Evolutionary conservation across 2,329 filamentous ascomycete species (phyloP).

Genomic region (Cercospora berteroae): DNA sequence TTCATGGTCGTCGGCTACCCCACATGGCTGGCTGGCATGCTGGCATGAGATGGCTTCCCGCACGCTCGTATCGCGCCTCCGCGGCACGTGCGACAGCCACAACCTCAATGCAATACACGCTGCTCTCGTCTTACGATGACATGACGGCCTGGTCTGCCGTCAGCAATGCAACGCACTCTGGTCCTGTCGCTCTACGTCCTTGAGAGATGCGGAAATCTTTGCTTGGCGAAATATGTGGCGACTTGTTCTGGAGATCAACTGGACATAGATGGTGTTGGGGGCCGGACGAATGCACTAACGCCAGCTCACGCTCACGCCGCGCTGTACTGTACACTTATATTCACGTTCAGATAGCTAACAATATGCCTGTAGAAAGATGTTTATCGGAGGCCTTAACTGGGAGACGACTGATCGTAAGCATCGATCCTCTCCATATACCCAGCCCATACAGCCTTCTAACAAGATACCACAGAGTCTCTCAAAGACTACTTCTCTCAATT

Average conservation of each 20-base stretch:
- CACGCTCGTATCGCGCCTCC: slow-evolving; percentile 3
- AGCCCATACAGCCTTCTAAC: slow-evolving; percentile 31
- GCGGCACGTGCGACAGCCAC: slow-evolving; percentile 6
- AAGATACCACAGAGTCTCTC: slow-evolving; percentile 69
- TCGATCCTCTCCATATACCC: not conserved
- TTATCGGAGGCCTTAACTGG: slow-evolving; percentile 98
- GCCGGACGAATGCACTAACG: not conserved
- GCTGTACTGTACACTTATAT: not conserved
- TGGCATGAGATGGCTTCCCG: slow-evolving; percentile 10
- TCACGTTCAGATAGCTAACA: slow-evolving; percentile 26
- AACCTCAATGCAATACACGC: not conserved
- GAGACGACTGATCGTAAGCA: slow-evolving; percentile 94
- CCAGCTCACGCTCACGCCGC: slow-evolving; percentile 21
- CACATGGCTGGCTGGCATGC: slow-evolving; percentile 11
- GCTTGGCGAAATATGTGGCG: not conserved
- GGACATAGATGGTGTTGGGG: not conserved
- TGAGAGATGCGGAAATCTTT: not conserved
- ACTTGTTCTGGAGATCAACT: not conserved
- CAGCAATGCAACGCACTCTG: not conserved
- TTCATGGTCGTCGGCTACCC: slow-evolving; percentile 21
- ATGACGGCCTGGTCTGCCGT: not conserved
- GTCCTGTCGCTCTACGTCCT: not conserved
- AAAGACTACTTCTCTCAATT: slow-evolving; percentile 98
- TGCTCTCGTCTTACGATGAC: not conserved
- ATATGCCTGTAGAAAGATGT: slow-evolving; percentile 79